Base-by-base conservation (phyloP, 106 monocot species). In the Dioscorea dumetorum region DNA sequence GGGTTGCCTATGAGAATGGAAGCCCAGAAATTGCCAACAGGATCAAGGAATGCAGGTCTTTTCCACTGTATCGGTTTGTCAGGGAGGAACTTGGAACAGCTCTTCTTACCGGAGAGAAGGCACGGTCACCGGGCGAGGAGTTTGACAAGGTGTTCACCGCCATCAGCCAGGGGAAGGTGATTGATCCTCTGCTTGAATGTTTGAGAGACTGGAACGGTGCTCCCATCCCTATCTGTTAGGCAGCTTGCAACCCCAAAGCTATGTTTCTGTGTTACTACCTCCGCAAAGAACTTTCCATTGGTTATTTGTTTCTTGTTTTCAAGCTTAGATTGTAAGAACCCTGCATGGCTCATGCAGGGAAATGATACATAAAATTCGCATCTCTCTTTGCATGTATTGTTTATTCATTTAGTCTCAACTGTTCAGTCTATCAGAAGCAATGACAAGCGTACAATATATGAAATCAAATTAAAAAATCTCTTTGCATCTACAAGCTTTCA, bases 21-120 rank as follows among this genome's bases (percentile, higher is more conserved):
- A 63, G 16, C 15, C 18, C 74, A 9, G 73, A 75, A 22, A 68
- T 84, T 0, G 33, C 69, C 18, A 88, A 88, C 71, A 76, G 74
- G 62, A 88, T 88, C 31, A 68, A 71, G 70, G 84, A 84, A 48
- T 88, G 88, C 72, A 67, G 88, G 62, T 88, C 88, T 11, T 88
- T 81, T 61, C 84, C 88, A 4, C 63, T 88, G 31, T 88, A 88
- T n/a, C 70, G 24, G 67, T 84, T 88, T 57, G 84, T 88, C 28
- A 81, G 87, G 49, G 83, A 88, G 77, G 84, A 88, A 65, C 72
- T 88, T 33, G 78, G 84, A 12, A 63, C 81, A 1, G 75, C 52
- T 18, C 80, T 78, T 60, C 74, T 88, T 14, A 88, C 87, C 28
- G 87, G 87, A 2, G 88, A 88, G 78, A 81, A 81, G 69, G 70